Evolutionary conservation across 495 filamentous ascomycete species (phyloP), one percentile per base, ranked within the genome.

Genomic region (Hypoxylon trugodes): DNA sequence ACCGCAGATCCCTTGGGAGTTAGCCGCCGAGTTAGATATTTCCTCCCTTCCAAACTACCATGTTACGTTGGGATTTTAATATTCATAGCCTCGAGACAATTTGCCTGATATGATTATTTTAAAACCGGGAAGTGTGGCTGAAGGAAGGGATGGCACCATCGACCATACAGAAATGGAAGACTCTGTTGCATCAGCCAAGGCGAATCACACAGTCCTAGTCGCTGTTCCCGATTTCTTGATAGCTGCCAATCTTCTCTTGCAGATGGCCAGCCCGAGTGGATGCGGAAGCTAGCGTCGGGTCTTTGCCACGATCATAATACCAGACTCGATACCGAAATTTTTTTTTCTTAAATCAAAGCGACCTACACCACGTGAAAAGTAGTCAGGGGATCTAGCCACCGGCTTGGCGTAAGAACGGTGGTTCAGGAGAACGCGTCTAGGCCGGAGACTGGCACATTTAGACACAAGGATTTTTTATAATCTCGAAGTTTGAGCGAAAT

Each of bases 111-210:
- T 0, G 18, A 58, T 45, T 18, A 43, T 50, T 41, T 24, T 41
- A 25, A 58, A 53, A 48, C 24, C 22, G 24, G 47, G 33, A 36
- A 6, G 9, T 40, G 21, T 48, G 54, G 53, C 54, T 65, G 61
- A 48, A 16, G 42, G 13, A 13, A 48, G 4, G 40, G 40, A 37
- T 32, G 54, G 33, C 13, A 36, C 30, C 33, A 21, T 41, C 4
- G 28, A 30, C 28, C 28, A 36, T 7, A 5, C 35, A 30, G 19
- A 19, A 15, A 25, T 19, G 37, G 35, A 58, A 10, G n/a, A 26
- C 26, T 40, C 25, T 19, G 38, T 61, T 61, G 32, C 62, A 52
- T 57, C 38, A 53, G 63, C 63, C 46, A 61, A 66, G 49, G 43
- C 55, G 33, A 49, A 55, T 47, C 51, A 65, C 56, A 43, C 56